Evolutionary conservation across 257 asterid species (phyloP), one percentile per base, ranked within the genome.

Genomic region (Solanum sejunctum): DNA sequence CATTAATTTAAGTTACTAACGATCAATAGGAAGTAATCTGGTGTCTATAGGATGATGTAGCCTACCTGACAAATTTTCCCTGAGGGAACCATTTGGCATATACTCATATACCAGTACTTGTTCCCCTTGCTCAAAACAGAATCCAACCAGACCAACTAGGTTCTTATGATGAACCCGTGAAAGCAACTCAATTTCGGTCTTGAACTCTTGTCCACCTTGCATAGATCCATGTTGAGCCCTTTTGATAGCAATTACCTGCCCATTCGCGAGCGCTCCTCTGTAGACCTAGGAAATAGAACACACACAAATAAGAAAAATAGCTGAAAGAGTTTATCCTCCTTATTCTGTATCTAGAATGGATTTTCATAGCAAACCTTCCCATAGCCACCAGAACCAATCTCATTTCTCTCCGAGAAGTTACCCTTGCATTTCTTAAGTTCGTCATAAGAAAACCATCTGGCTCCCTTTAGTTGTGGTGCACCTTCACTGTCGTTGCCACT

Each of bases 151-250:
- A 84, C 96, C 95, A 66, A 96, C 95, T 32, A 96, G 97, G 88
- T 94, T 93, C 88, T 96, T 96, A 91, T 96, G 99, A 90, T 96
- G 99, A 54, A 96, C 99, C 83, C 98, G 90, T 43, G 99, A 96
- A 54, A 96, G 98, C 88, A 96, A 85, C 92, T 96, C 98, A 41
- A 96, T 96, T 84, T 96, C 99, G 12, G 95, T 96, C 91, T 96
- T 96, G 91, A 96, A 96, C 91, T 96, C 99, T 15, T 87, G 90
- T 58, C 98, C 99, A 10, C 98, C 99, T 91, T 96, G 99, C 83
- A 77, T 91, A 8, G 98, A 96, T 71, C 97, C 98, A 72, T 86
- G 93, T 84, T 94, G 98, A 79, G 98, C 94, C 88, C 93, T 88
- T 89, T 96, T 94, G 81, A 96, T 91, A 71, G 99, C 99, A 64